phyloP scores from a whole-genome alignment of 2,329 filamentous ascomycete genomes.

The Pseudogymnoascus sp. region DNA sequence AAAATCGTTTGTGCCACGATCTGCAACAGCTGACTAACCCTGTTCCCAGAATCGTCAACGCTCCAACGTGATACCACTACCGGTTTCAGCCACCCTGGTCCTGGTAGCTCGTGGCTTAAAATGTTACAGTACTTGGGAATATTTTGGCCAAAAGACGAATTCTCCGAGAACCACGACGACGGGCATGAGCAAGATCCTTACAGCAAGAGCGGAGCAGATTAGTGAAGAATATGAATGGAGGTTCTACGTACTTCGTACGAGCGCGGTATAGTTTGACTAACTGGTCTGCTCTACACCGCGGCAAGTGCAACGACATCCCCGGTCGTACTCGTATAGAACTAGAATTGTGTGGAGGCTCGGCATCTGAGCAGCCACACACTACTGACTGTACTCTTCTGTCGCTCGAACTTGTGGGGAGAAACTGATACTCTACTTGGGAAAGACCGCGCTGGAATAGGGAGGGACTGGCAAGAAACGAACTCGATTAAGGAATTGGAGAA shows the following conservation, averaged over 20 bases:
- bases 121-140: background rate
- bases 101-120: conserved; percentile 1
- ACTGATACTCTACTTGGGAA: background rate
- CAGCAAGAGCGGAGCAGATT: background rate
- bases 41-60: background rate
- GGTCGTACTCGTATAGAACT: conserved; percentile 1
- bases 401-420: background rate
- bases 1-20: background rate
- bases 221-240: background rate
- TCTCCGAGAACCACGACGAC: background rate
- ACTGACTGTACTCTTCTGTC: background rate
- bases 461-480: background rate
- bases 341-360: background rate
- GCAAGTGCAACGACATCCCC: background rate
- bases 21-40: background rate
- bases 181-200: background rate
- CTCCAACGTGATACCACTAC: background rate
- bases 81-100: conserved; percentile 3
- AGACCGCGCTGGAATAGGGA: background rate
- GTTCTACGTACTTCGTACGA: background rate
- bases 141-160: background rate
- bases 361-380: background rate
- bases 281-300: no score
- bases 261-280: background rate
- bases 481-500: background rate